Evolutionary conservation across 768 basidiomycete genomes (phyloP), one percentile per base, ranked within the genome.

Genomic region (Mrakia gelida): DNA sequence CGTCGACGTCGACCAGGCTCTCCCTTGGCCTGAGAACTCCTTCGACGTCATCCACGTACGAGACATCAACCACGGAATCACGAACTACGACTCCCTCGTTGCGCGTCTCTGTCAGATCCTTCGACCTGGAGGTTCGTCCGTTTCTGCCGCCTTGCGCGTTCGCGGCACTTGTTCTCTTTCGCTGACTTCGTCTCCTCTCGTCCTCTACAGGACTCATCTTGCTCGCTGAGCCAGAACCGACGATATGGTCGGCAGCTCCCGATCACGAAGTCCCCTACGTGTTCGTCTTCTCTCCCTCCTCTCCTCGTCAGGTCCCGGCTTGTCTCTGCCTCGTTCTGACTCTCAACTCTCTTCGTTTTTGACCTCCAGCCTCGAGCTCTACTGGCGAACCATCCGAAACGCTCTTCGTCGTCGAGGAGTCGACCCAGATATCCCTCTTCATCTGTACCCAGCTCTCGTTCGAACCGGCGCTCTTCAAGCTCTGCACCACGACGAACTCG

Each of bases 21-120:
- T 75, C 4, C 75, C 75, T 7, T 75, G 75, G 75, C 75, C 75
- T 15, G 75, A n/a, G 23, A 65, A 75, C 63, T 52, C 63, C 2
- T 75, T 75, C 28, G 75, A 75, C 32, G 65, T 75, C 32, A 75
- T 75, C 75, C 75, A 75, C 65, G 65, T 75, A 16, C 75, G 75
- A 28, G 75, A 75, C 32, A 56, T 75, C 75, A 75, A 75, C 75
- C n/a, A 41, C 8, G 75, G 75, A 43, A 54, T 68, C 45, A 45
- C 45, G 6, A 16, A 75, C 65, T 75, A 75, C 65, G 38, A 43
- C 11, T 23, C 23, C 28, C 63, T 75, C 18, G 32, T 75, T 49
- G 75, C 62, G 10, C 63, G 65, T 8, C 65, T 75, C 26, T 65
- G 62, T 32, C 41, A 32, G 28, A 63, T 67, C 49, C 63, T 75